phyloP scores from a whole-genome alignment of 345 rosid genomes.

The Erodium maritimum region DNA sequence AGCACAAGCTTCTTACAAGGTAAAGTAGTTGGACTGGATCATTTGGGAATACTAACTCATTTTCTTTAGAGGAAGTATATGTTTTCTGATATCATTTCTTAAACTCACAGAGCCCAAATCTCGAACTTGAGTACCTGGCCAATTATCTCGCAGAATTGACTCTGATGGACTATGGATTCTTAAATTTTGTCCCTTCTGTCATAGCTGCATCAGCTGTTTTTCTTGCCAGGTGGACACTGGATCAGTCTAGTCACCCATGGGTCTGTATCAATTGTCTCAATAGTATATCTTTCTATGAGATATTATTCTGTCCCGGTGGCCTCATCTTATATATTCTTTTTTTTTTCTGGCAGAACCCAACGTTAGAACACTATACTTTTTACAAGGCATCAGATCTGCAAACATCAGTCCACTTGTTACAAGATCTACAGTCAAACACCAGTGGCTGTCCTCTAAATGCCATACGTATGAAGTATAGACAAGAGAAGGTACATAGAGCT shows the following conservation, averaged over 20 bases:
- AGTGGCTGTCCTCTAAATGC: constrained; percentile 57
- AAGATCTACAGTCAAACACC: constrained; percentile 55
- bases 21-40: constrained; percentile 12
- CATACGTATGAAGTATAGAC: constrained; percentile 57
- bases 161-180: constrained; percentile 45
- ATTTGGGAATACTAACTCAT: not conserved
- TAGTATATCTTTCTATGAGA: not conserved
- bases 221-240: constrained; percentile 86
- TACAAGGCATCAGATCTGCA: constrained; percentile 58
- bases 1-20: constrained; percentile 67
- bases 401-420: constrained; percentile 37
- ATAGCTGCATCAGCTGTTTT: constrained; percentile 89
- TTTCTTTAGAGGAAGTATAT: not conserved
- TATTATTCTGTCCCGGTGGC: not conserved
- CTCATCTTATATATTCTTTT: not conserved
- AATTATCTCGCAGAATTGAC: constrained; percentile 76
- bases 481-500: constrained; percentile 38
- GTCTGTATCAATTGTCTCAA: constrained; percentile 20
- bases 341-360: constrained; percentile 38
- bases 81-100: not conserved
- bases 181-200: constrained; percentile 64
- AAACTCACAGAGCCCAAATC: constrained; percentile 53
- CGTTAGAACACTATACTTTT: constrained; percentile 62
- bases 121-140: constrained; percentile 66
- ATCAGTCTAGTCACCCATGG: constrained; percentile 79